These are phyloP conservation scores for Citrus mangshanensis DNA, from an alignment of 345 rosid species.

Conservation along the genomic window DNA sequence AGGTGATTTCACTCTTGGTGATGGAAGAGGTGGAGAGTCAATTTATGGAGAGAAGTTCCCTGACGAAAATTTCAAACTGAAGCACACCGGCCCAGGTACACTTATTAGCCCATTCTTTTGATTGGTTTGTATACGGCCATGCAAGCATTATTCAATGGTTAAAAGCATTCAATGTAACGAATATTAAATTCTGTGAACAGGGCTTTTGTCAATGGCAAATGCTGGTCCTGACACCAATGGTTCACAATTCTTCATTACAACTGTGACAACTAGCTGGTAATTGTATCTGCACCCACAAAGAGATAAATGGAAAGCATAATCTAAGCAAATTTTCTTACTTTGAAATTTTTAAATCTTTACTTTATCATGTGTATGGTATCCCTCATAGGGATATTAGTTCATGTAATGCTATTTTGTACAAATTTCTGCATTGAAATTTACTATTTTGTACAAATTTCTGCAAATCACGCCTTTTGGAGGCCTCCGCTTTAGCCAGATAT, in stretches of 20 bases:
- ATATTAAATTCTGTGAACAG: slow-evolving; percentile 28
- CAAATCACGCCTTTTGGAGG: background rate
- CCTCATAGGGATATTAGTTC: background rate
- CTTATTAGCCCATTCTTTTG: background rate
- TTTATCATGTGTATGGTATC: background rate
- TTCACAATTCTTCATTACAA: slow-evolving; percentile 92
- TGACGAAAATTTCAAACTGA: slow-evolving; percentile 92
- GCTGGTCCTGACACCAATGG: slow-evolving; percentile 93
- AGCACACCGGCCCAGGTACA: slow-evolving; percentile 93
- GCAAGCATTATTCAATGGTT: background rate
- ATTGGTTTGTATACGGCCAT: background rate
- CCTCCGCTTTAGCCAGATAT: background rate
- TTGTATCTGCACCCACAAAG: background rate
- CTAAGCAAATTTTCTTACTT: background rate
- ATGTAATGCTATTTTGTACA: background rate
- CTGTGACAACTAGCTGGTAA: slow-evolving; percentile 92
- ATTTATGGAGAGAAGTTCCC: slow-evolving; percentile 93
- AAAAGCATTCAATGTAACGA: background rate
- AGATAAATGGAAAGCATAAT: background rate
- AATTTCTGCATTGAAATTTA: too few species aligned
- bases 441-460: background rate
- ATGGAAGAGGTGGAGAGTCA: slow-evolving; percentile 96
- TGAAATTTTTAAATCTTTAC: background rate
- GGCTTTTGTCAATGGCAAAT: slow-evolving; percentile 88
- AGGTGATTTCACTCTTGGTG: slow-evolving; percentile 94